Conservation (phyloP, 2,329 filamentous ascomycete genomes). For the Bimuria novae-zelandiae region DNA sequence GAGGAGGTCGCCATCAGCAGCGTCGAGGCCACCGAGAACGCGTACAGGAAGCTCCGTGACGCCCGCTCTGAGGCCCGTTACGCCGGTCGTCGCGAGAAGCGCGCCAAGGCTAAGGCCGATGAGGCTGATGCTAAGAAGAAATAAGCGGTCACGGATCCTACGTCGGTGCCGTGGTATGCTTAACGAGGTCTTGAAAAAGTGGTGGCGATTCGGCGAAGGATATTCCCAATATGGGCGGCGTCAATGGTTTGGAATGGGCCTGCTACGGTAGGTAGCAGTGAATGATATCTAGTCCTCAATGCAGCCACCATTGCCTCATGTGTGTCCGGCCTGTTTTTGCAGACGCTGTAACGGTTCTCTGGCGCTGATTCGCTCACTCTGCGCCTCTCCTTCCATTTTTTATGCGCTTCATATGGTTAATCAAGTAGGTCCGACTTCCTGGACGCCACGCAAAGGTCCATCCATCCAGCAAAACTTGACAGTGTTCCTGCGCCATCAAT, state of each 20-base stretch:
- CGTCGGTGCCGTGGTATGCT: conserved; percentile 32
- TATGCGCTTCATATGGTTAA: too few relatives aligned
- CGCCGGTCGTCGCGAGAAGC: conserved; percentile 88
- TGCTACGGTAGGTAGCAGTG: conserved; percentile 39
- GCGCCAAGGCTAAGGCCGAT: conserved; percentile 83
- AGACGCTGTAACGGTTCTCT: too few relatives aligned
- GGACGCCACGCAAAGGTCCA: too few relatives aligned
- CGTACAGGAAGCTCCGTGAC: conserved; percentile 83
- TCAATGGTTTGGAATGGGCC: conserved; percentile 43
- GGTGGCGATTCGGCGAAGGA: conserved; percentile 32
- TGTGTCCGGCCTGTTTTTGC: not conserved
- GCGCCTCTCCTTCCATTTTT: too few relatives aligned
- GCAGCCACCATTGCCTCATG: conserved; percentile 33
- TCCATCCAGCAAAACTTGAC: too few relatives aligned
- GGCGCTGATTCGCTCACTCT: too few relatives aligned
- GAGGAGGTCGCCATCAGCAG: conserved; percentile 79
- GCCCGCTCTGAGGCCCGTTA: conserved; percentile 82
- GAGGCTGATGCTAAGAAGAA: conserved; percentile 81
- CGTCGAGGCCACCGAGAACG: conserved; percentile 74
- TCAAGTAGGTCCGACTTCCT: too few relatives aligned
- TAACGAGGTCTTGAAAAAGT: conserved; percentile 40
- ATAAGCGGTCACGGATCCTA: conserved; percentile 55
- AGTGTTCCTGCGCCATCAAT: too few relatives aligned
- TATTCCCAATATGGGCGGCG: conserved; percentile 44
- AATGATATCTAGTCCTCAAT: conserved; percentile 47